These are phyloP conservation scores for Ophiocordyceps camponoti-rufipedis DNA, from an alignment of 2,329 filamentous ascomycete species.

Conservation along the genomic window DNA sequence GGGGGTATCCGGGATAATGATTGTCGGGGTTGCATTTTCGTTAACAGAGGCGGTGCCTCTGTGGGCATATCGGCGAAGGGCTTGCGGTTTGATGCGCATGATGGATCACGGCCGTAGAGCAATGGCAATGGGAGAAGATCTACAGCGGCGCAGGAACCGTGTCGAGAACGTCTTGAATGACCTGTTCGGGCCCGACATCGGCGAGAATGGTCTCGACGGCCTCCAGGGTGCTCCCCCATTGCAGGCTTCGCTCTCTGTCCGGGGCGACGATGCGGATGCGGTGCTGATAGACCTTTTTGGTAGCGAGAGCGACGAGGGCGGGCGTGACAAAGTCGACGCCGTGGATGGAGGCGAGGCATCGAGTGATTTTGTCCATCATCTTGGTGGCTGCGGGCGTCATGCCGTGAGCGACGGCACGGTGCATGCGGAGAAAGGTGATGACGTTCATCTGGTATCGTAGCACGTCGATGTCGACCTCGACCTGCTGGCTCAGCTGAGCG, in stretches of 20 bases:
- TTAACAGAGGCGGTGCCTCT: background rate
- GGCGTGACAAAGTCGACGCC: constrained; percentile 67
- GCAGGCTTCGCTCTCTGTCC: constrained; percentile 66
- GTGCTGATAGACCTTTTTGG: constrained; percentile 76
- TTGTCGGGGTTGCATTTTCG: background rate
- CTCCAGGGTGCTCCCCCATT: constrained; percentile 70
- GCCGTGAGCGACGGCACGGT: constrained; percentile 65
- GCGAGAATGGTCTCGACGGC: constrained; percentile 52
- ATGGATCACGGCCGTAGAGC: background rate
- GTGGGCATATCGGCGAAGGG: background rate
- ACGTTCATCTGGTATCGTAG: constrained; percentile 76
- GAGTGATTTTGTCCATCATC: constrained; percentile 52
- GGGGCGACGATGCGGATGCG: constrained; percentile 53
- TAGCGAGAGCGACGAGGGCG: constrained; percentile 64
- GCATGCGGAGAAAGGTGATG: constrained; percentile 68
- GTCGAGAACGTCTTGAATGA: constrained; percentile 45
- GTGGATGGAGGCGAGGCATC: constrained; percentile 66
- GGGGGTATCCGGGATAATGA: background rate
- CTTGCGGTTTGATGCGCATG: background rate
- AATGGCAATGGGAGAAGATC: background rate
- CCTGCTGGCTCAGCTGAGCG: constrained; percentile 34
- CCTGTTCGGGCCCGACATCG: constrained; percentile 38
- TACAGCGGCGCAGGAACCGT: constrained; percentile 34
- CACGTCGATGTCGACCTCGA: constrained; percentile 58
- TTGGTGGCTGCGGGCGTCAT: constrained; percentile 63